These are phyloP conservation scores for Psilocybe tampanensis DNA, from an alignment of 768 basidiomycete genomes.

Conservation along the genomic window DNA sequence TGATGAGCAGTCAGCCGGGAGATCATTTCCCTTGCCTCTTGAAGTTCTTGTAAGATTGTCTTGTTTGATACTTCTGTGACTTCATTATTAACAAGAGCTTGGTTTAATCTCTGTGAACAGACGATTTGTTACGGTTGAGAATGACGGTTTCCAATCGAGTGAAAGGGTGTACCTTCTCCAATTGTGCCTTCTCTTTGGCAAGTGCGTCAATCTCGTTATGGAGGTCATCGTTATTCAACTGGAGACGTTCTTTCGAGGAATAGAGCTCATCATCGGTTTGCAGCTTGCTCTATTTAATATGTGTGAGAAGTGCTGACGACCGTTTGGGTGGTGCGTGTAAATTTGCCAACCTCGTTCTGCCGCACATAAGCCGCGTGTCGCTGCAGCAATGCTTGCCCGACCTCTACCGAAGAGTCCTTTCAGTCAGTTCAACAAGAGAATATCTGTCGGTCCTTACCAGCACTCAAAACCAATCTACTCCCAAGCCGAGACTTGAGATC, in stretches of 20 bases:
- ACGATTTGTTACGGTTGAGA: neutral
- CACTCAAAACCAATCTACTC: constrained; percentile 78
- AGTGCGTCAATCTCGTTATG: constrained; percentile 36
- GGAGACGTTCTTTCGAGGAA: constrained; percentile 5
- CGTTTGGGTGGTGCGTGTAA: constrained; percentile 4
- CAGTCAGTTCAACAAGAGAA: constrained; percentile 4
- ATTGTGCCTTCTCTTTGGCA: constrained; percentile 57
- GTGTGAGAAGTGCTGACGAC: neutral
- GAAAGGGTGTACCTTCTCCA: constrained; percentile 60
- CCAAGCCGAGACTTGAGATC: constrained; percentile 72
- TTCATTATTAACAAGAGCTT: constrained; percentile 81
- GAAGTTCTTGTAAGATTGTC: constrained; percentile 70
- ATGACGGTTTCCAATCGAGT: constrained; percentile 4
- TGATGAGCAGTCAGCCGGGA: constrained; percentile 69
- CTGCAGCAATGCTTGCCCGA: constrained; percentile 86
- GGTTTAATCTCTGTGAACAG: constrained; percentile 66
- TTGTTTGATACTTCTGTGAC: constrained; percentile 80
- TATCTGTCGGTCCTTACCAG: constrained; percentile 58
- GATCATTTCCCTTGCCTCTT: constrained; percentile 69
- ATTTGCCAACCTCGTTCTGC: constrained; percentile 57
- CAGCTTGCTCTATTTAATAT: constrained; percentile 17
- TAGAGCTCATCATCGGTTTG: constrained; percentile 20
- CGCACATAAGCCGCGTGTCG: constrained; percentile 87
- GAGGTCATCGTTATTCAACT: constrained; percentile 19
- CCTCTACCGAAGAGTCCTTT: constrained; percentile 65